These are phyloP conservation scores for Salinomyces thailandicus DNA, from an alignment of 2,329 filamentous ascomycete genomes.

Conservation along the genomic window DNA sequence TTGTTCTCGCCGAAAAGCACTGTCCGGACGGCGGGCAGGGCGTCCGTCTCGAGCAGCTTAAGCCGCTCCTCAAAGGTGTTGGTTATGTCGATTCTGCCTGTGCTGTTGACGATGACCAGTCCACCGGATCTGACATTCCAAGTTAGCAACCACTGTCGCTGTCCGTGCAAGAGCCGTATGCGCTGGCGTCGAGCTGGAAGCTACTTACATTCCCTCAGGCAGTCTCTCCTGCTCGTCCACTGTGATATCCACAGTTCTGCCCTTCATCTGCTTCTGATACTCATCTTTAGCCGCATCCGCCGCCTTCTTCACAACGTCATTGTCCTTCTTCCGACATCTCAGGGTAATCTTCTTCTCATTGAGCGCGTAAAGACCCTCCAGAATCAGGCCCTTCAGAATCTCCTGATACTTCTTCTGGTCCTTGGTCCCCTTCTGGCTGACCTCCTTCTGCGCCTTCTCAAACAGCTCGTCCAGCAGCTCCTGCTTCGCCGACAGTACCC, in stretches of 20 bases:
- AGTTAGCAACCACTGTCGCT: no score
- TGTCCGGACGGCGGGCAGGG: conserved; percentile 72
- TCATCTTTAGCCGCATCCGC: conserved; percentile 65
- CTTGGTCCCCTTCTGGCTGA: conserved; percentile 48
- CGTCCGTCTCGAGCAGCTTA: conserved; percentile 70
- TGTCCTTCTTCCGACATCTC: conserved; percentile 70
- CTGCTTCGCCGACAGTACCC: conserved; percentile 77
- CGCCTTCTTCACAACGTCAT: conserved; percentile 64
- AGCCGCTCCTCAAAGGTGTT: conserved; percentile 94
- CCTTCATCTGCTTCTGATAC: conserved; percentile 65
- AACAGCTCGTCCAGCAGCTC: conserved; percentile 86
- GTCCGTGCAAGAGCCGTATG: no score
- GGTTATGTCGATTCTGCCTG: conserved; percentile 94
- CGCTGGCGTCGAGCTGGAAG: no score
- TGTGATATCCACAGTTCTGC: conserved; percentile 56
- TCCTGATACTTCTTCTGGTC: conserved; percentile 65
- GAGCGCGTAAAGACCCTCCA: conserved; percentile 84
- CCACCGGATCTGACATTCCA: conserved; percentile 66
- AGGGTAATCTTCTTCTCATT: conserved; percentile 68
- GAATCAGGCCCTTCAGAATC: conserved; percentile 66
- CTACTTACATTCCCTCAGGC: conserved; percentile 70
- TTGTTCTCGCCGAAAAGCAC: conserved; percentile 88
- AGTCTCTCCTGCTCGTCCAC: conserved; percentile 72
- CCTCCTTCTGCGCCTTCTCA: conserved; percentile 63
- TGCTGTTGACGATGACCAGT: conserved; percentile 65